Evolutionary conservation across 352 stramenopile genomes (phyloP).

Genomic region (Pythium vanterpoolii): DNA sequence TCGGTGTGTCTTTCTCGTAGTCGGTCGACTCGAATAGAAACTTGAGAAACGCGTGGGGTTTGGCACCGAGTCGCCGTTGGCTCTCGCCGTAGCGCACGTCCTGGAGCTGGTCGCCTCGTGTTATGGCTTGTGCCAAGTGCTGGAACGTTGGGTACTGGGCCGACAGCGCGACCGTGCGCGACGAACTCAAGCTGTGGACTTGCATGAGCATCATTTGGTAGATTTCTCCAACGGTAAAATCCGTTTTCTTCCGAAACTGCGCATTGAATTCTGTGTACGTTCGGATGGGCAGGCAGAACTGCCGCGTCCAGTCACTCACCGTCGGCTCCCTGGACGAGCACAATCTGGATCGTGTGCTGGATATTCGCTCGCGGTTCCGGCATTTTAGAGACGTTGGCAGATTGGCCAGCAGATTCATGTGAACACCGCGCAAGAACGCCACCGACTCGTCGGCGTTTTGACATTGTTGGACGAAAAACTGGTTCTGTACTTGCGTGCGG

Average conservation of each 20-base stretch:
- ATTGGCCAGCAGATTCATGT: conserved; percentile 54
- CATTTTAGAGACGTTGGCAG: conserved; percentile 37
- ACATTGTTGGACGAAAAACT: conserved; percentile 81
- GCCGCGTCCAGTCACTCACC: conserved; percentile 24
- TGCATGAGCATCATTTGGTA: conserved; percentile 87
- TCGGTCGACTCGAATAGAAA: conserved; percentile 14
- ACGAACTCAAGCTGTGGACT: conserved; percentile 49
- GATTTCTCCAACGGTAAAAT: conserved; percentile 70
- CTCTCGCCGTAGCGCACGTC: conserved; percentile 27
- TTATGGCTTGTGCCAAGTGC: conserved; percentile 37
- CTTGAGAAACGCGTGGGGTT: conserved; percentile 18
- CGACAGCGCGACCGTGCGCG: conserved; percentile 44
- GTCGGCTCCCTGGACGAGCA: not conserved
- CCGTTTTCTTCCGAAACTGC: conserved; percentile 69
- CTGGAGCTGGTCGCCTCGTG: conserved; percentile 8
- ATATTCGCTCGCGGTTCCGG: conserved; percentile 29
- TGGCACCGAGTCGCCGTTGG: conserved; percentile 19
- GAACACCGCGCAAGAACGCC: conserved; percentile 60
- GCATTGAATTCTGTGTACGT: conserved; percentile 64
- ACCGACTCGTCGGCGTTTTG: conserved; percentile 78
- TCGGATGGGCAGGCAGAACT: conserved; percentile 50
- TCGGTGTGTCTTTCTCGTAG: conserved; percentile 21
- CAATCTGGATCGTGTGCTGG: not conserved
- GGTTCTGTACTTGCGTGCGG: conserved; percentile 75
- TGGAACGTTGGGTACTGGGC: conserved; percentile 48